Base-by-base conservation (phyloP, 768 basidiomycete species). In the Hemileccinum rubropunctum region DNA sequence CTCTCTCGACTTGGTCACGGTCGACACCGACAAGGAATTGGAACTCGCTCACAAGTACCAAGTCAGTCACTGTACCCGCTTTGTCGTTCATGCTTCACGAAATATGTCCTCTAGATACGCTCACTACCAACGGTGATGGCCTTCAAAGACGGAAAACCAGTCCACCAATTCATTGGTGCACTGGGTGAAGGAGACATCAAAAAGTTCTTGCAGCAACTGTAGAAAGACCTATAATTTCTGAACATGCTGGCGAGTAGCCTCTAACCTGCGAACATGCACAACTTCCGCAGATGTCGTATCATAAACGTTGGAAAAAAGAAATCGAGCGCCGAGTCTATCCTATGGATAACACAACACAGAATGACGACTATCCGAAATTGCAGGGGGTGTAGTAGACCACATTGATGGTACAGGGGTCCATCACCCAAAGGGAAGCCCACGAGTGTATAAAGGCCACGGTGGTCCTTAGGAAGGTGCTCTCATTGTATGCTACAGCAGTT, bases 121-220 rank as follows among this genome's bases (percentile, higher is more conserved):
- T 76, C 86, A 14, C 67, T 92, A n/a, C 89, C 89, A 3, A 91
- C 89, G 0, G 87, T 92, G 27, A 71, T 88, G 50, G 89, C 87
- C 4, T 91, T 91, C 71, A 78, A 74, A 49, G 76, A 83, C 42
- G 88, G 87, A 15, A 59, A 79, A 54, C 71, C 68, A 1, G 71
- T 84, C n/a, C 68, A 68, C 39, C 73, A 81, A 41, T 91, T 92
- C 58, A 71, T 82, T 2, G 88, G 85, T 40, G 81, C 82, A 4
- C 63, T 79, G 30, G 70, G 72, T 18, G 76, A 79, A 54, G 52
- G 54, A 26, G 71, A 66, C 0, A 66, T 85, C 17, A 65, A 66
- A 47, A 58, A 71, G 41, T 81, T 82, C 55, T 58, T 86, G 41
- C 68, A 73, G 51, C 61, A 58, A 40, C 38, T 83, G 26, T 69